Conservation (phyloP, 75 land plant genomes). For the Selaginella tamariscina region DNA sequence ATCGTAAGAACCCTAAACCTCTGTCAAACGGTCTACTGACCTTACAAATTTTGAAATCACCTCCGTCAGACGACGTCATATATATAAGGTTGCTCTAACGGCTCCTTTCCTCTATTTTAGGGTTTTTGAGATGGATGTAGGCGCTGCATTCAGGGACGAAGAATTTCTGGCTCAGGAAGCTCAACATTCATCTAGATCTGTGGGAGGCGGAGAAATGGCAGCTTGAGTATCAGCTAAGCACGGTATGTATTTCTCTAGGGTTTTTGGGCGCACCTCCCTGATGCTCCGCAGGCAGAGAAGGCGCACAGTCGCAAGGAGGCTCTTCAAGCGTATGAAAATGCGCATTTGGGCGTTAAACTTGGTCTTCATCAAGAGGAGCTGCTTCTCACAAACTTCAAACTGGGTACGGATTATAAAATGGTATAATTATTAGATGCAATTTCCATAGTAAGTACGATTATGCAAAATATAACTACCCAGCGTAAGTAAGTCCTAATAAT, state of each 20-base stretch:
- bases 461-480: too few species aligned
- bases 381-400: slow-evolving; percentile 14
- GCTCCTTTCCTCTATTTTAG: neutral
- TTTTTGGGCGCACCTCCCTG: neutral
- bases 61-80: too few species aligned
- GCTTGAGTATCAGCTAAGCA: slow-evolving; percentile 11
- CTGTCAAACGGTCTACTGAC: neutral
- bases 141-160: slow-evolving; percentile 4
- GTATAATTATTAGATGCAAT: too few species aligned
- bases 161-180: slow-evolving; percentile 13
- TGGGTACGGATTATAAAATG: slow-evolving; percentile 15
- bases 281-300: neutral
- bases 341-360: slow-evolving; percentile 19
- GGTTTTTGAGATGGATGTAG: neutral
- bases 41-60: too few species aligned
- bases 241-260: slow-evolving; percentile 6
- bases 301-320: neutral
- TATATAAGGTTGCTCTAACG: too few species aligned
- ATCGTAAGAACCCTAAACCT: neutral
- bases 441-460: too few species aligned
- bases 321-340: slow-evolving; percentile 12
- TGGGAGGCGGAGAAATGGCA: slow-evolving; percentile 11
- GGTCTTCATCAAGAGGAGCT: slow-evolving; percentile 23
- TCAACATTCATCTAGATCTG: slow-evolving; percentile 11
- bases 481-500: too few species aligned